Evolutionary conservation across 495 filamentous ascomycete genomes (phyloP).

Genomic region (Aspergillus wentii): DNA sequence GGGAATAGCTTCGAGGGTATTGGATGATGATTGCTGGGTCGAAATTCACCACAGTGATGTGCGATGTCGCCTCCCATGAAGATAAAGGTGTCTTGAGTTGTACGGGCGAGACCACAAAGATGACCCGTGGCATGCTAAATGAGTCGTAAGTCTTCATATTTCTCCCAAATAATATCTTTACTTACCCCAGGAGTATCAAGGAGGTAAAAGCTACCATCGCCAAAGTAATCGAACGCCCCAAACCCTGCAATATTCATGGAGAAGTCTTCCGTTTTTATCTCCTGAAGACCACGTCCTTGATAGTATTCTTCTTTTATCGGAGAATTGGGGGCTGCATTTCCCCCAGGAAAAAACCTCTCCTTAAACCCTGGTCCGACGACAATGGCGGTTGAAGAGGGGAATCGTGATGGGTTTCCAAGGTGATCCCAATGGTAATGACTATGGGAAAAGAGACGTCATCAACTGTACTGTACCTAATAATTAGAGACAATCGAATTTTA

Average conservation of each 20-base stretch:
- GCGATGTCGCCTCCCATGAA: conserved; percentile 48
- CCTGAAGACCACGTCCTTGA: not conserved
- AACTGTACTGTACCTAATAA: too few relatives aligned
- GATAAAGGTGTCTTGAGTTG: conserved; percentile 49
- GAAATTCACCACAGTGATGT: conserved; percentile 17
- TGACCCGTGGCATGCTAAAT: conserved; percentile 34
- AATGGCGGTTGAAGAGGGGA: conserved; percentile 40
- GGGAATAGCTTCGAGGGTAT: not conserved
- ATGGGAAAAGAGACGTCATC: not conserved
- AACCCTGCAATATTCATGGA: conserved; percentile 23
- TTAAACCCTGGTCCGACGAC: conserved; percentile 50
- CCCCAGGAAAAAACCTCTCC: conserved; percentile 34
- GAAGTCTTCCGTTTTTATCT: conserved; percentile 13
- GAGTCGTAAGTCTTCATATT: too few relatives aligned
- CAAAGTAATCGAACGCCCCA: conserved; percentile 38
- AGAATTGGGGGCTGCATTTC: conserved; percentile 29
- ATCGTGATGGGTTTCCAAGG: conserved; percentile 43
- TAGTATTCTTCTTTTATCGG: not conserved
- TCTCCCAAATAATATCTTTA: too few relatives aligned
- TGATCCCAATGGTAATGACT: conserved; percentile 58
- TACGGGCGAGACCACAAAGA: conserved; percentile 50
- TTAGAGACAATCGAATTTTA: not conserved
- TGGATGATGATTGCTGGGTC: not conserved
- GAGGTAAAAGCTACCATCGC: conserved; percentile 53
- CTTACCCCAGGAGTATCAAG: conserved; percentile 15